These are phyloP conservation scores for Ambrosiella cleistominuta DNA, from an alignment of 2,329 filamentous ascomycete species.

Conservation along the genomic window DNA sequence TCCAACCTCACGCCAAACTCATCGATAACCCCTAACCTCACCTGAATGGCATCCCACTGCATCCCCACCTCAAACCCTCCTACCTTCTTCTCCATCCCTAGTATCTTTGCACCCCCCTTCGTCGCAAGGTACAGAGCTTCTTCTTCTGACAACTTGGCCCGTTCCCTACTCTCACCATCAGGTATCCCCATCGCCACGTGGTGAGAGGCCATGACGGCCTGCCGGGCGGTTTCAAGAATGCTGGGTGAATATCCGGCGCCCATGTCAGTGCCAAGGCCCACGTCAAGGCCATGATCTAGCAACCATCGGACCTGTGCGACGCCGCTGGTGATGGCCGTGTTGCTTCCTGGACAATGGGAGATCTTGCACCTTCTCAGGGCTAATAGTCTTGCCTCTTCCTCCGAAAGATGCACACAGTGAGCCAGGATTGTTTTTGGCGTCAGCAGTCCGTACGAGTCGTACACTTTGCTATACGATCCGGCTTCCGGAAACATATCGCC, in stretches of 20 bases:
- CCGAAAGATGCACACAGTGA: slow-evolving; percentile 61
- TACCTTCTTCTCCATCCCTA: slow-evolving; percentile 54
- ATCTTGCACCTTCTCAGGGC: slow-evolving; percentile 45
- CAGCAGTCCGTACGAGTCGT: slow-evolving; percentile 56
- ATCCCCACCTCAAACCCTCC: slow-evolving; percentile 74
- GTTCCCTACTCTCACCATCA: slow-evolving; percentile 24
- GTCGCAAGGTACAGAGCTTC: slow-evolving; percentile 80
- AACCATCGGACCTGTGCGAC: slow-evolving; percentile 58
- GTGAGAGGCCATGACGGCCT: slow-evolving; percentile 62
- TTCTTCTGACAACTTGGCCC: slow-evolving; percentile 58
- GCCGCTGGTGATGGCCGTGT: slow-evolving; percentile 66
- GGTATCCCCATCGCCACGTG: slow-evolving; percentile 41
- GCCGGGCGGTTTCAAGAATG: slow-evolving; percentile 66
- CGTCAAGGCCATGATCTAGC: slow-evolving; percentile 54
- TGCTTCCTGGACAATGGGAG: slow-evolving; percentile 74
- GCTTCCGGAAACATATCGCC: slow-evolving; percentile 46
- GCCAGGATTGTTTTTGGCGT: slow-evolving; percentile 62
- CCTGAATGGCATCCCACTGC: slow-evolving; percentile 80
- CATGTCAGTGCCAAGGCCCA: slow-evolving; percentile 83
- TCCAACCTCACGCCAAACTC: slow-evolving; percentile 21
- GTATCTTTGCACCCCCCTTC: slow-evolving; percentile 64
- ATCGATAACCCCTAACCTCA: slow-evolving; percentile 40
- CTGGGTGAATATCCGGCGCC: slow-evolving; percentile 71
- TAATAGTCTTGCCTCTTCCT: slow-evolving; percentile 49
- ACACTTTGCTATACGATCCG: slow-evolving; percentile 55